Base-by-base conservation (phyloP, 768 basidiomycete genomes). In the Phlegmacium glaucopus region DNA sequence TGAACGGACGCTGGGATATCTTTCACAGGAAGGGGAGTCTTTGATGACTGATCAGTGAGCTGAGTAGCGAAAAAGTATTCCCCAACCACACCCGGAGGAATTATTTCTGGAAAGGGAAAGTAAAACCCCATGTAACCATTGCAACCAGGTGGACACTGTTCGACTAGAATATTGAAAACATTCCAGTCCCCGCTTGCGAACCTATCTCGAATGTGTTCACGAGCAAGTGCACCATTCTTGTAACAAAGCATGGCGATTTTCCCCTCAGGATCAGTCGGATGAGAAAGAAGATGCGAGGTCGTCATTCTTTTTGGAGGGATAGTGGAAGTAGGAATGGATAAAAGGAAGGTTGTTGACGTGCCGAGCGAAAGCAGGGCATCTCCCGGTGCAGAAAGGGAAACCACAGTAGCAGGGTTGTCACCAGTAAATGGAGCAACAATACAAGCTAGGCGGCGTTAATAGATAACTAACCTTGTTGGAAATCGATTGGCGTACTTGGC, bases 231-330 rank as follows among this genome's bases (percentile, higher is more conserved):
- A 16, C 90, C 90, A 55, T 93, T 89, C 66, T 92, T 94, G 71
- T 92, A 92, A 64, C 90, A 93, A 9, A 94, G 77, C 91, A 95
- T 95, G 27, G 83, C 87, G 60, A 94, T 91, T 58, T 87, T 83
- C 1, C 77, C 81, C 30, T 75, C 70, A 4, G 67, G 60, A 15
- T 73, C 70, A 0, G 82, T 84, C 2, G 86, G 89, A 60, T 87
- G 83, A 1, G 85, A 76, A 48, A 87, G 79, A 15, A 86, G 74
- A 65, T 87, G 88, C 4, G 85, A 90, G 7, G 83, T 83, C 4
- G 82, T 88, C 61, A 86, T 78, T 50, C 87, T 71, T 62, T 79
- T 77, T 4, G 87, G 87, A 12, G 83, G 77, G 4, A 66, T 73
- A 49, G 79, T 75, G 6, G 79, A 68, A 5, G 83, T 84, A 5